Percentiles rank a stretch among this genome's conserved stretches.
Evolutionary conservation across 2,329 filamentous ascomycete genomes (phyloP).

Genomic region (Neofusicoccum cordaticola): DNA sequence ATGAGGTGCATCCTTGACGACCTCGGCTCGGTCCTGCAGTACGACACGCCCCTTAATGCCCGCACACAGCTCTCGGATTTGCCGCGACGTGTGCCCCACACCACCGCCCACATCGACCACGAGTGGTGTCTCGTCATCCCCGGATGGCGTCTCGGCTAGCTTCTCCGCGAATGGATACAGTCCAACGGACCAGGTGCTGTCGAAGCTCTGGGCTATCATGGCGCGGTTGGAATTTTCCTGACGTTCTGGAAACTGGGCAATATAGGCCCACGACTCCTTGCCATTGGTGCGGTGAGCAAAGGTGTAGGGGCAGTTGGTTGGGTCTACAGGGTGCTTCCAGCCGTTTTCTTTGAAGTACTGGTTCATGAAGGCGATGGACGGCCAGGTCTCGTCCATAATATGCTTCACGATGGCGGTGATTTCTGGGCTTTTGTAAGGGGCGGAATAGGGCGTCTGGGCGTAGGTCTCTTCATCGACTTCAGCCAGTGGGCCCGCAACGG

Average conservation of each 20-base stretch:
- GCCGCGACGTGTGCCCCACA: slow-evolving; percentile 37
- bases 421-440: slow-evolving; percentile 1
- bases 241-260: slow-evolving; percentile 7
- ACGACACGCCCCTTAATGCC: slow-evolving; percentile 35
- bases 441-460: slow-evolving; percentile 11
- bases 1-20: slow-evolving; percentile 25
- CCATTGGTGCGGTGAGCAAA: slow-evolving; percentile 13
- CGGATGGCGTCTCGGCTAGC: not conserved
- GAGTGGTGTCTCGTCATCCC: slow-evolving; percentile 19
- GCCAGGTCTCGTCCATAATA: not conserved
- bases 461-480: slow-evolving; percentile 13
- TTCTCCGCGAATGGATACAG: slow-evolving; percentile 7
- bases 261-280: not conserved
- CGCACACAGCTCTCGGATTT: slow-evolving; percentile 32
- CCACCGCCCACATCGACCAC: slow-evolving; percentile 45
- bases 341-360: slow-evolving; percentile 6
- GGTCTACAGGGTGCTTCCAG: slow-evolving; percentile 10
- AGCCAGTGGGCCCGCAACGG: not conserved
- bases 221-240: slow-evolving; percentile 2
- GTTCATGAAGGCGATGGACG: not conserved
- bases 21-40: slow-evolving; percentile 40
- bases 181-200: not conserved
- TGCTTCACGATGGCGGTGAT: slow-evolving; percentile 6
- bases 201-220: not conserved
- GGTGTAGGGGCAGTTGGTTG: slow-evolving; percentile 13